Conservation (phyloP, 208 protist species). For the Trypanosomatidae sp. region DNA sequence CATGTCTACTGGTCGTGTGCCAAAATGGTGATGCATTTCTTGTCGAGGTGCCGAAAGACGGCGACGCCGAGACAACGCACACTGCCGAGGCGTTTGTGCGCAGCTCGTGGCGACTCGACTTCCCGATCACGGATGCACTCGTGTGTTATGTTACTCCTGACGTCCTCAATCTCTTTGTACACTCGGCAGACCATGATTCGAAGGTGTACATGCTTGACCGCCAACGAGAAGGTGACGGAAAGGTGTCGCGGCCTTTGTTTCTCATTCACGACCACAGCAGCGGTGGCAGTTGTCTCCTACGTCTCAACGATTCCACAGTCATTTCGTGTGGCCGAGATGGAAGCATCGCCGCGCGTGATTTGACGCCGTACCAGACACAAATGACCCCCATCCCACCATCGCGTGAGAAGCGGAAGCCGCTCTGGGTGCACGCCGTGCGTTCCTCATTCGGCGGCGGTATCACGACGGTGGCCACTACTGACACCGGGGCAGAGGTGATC, state of each 20-base stretch:
- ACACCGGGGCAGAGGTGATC: conserved; percentile 6
- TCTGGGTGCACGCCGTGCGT: conserved; percentile 35
- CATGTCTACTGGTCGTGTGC: conserved; percentile 46
- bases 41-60: conserved; percentile 31
- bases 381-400: conserved; percentile 73
- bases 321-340: conserved; percentile 72
- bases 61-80: conserved; percentile 24
- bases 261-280: conserved; percentile 76
- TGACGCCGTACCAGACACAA: conserved; percentile 60
- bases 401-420: conserved; percentile 73
- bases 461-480: conserved; percentile 27
- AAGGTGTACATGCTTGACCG: conserved; percentile 83
- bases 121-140: conserved; percentile 59
- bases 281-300: conserved; percentile 50
- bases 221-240: conserved; percentile 53
- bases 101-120: conserved; percentile 77
- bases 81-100: conserved; percentile 39
- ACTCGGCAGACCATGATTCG: conserved; percentile 82
- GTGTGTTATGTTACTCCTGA: conserved; percentile 45
- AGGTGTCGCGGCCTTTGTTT: conserved; percentile 66
- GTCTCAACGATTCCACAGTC: conserved; percentile 34
- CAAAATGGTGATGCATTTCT: conserved; percentile 69
- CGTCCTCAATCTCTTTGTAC: conserved; percentile 64
- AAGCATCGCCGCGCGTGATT: conserved; percentile 57
- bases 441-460: conserved; percentile 57